Base-by-base conservation (phyloP, 768 basidiomycete genomes). In the Tremella fuciformis region DNA sequence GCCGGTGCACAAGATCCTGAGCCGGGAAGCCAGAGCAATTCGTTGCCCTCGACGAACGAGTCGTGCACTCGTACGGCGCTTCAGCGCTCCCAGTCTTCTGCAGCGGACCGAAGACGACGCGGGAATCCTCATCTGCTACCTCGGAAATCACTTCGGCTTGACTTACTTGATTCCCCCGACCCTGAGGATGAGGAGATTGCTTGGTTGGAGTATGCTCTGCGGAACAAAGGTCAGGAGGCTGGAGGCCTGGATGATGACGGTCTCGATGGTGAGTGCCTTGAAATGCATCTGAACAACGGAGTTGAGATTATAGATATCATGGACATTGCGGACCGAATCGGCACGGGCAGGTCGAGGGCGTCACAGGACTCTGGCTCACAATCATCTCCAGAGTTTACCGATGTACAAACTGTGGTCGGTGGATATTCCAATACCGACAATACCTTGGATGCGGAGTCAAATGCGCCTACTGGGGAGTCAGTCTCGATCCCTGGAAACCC, bases 131-230 rank as follows among this genome's bases (percentile, higher is more conserved):
- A 22, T 16, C 29, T 13, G 2, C 46, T 26, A 18, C 42, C 7
- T 24, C 54, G 34, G 2, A 37, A 13, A 4, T 34, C 29, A 34
- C 29, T 34, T 11, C 29, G 29, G 6, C 29, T 34, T 34, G 29
- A 34, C 29, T 4, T 11, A 34, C 11, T 34, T 11, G 29, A 34
- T 11, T 34, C 29, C 6, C 29, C 29, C 2, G 66, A 73, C 55
- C 82, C 87, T 34, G 93, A 98, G 66, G 91, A 93, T 68, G 82
- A 82, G 0, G 90, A 93, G 70, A 96, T 97, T 44, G 82, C 85
- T 0, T 86, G 88, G 77, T 78, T 96, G 11, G 93, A 97, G 75
- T 80, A 82, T 0, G 87, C 86, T 74, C 82, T 96, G 16, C 74
- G 78, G 46, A 34, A 11, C 29, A 76, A 80, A 57, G 78, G 79